Conservation (phyloP, 1,284 basidiomycete genomes). For the Ustilago curta region DNA sequence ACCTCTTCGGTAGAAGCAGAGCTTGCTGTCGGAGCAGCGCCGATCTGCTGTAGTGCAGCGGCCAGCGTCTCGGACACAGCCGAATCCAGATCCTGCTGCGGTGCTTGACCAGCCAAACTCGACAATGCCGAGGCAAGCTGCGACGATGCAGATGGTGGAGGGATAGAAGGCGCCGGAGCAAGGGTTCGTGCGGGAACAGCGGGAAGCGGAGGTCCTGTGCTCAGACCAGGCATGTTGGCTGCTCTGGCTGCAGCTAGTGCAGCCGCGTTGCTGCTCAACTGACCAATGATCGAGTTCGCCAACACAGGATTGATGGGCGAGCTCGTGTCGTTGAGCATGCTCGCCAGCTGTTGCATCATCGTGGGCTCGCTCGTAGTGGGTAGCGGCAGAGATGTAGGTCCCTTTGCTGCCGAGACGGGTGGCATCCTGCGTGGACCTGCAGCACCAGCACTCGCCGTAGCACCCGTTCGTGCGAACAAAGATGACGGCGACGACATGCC, state of each 20-base stretch:
- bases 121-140: constrained; percentile 52
- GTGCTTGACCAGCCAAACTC: constrained; percentile 20
- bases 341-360: constrained; percentile 54
- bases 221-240: constrained; percentile 31
- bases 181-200: constrained; percentile 17
- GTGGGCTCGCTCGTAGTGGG: constrained; percentile 47
- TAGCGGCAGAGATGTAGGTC: constrained; percentile 39
- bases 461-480: constrained; percentile 8
- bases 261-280: constrained; percentile 50
- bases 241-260: constrained; percentile 36
- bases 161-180: constrained; percentile 10
- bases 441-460: constrained; percentile 1
- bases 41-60: constrained; percentile 59
- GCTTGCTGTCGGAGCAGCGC: constrained; percentile 16
- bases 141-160: constrained; percentile 18
- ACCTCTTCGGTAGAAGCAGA: constrained; percentile 2
- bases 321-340: constrained; percentile 52
- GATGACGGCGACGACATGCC: constrained; percentile 13
- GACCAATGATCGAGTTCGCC: constrained; percentile 45
- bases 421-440: constrained; percentile 24
- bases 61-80: constrained; percentile 60
- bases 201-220: constrained; percentile 19
- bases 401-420: constrained; percentile 20
- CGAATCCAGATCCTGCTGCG: constrained; percentile 57
- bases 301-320: constrained; percentile 46